phyloP scores from a whole-genome alignment of 164 flowering plant species.

The Santalum album region DNA sequence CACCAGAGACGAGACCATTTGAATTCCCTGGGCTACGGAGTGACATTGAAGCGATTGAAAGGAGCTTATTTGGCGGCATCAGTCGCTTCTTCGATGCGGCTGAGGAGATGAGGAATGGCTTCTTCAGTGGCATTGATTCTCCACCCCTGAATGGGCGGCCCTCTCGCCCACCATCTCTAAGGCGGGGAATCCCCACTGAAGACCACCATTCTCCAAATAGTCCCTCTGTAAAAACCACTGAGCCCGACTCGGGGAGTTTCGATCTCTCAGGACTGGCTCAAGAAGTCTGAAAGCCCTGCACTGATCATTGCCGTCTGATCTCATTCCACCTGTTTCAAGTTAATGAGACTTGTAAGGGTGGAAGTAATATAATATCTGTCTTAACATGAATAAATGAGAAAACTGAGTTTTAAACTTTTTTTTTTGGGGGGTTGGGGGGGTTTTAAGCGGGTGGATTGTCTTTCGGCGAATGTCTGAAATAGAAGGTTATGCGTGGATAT shows the following conservation, averaged over 20 bases:
- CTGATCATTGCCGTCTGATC: too few species aligned
- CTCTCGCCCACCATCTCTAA: constrained; percentile 22
- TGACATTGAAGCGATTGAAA: constrained; percentile 66
- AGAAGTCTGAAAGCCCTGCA: constrained; percentile 44
- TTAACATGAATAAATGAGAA: too few species aligned
- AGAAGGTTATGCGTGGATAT: too few species aligned
- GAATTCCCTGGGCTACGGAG: constrained; percentile 68
- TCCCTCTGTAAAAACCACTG: not conserved
- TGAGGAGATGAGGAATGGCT: constrained; percentile 58
- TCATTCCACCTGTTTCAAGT: too few species aligned
- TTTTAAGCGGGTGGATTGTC: too few species aligned
- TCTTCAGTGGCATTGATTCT: constrained; percentile 37
- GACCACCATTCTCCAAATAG: constrained; percentile 14
- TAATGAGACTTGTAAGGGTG: too few species aligned
- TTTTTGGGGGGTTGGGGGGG: too few species aligned
- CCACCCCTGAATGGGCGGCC: constrained; percentile 25
- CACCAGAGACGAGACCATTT: constrained; percentile 28
- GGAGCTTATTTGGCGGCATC: constrained; percentile 37
- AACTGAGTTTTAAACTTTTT: too few species aligned
- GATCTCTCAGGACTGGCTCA: constrained; percentile 59
- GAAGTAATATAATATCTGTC: too few species aligned
- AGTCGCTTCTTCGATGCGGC: constrained; percentile 64
- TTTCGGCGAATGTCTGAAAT: too few species aligned
- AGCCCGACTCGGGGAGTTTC: constrained; percentile 25
- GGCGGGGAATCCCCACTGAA: constrained; percentile 41